Percentiles rank a stretch among this genome's conserved stretches.
These are phyloP conservation scores for Entomortierella beljakovae DNA, from an alignment of 192 early-diverging fungal genomes.

Conservation along the genomic window DNA sequence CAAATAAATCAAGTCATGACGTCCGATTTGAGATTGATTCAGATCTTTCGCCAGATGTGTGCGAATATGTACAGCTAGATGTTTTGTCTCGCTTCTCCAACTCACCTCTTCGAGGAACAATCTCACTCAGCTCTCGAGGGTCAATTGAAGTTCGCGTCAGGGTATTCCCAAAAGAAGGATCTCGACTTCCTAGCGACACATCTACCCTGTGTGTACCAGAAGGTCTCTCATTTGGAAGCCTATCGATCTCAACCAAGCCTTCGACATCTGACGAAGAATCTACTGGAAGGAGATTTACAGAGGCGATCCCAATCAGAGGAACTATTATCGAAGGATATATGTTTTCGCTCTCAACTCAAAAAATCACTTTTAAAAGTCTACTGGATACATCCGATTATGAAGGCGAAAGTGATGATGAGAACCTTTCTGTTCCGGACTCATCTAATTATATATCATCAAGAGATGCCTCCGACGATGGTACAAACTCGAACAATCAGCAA, in stretches of 20 bases:
- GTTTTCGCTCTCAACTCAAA: conserved; percentile 74
- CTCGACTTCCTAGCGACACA: conserved; percentile 66
- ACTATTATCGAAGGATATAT: conserved; percentile 73
- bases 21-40: conserved; percentile 81
- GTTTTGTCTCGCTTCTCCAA: conserved; percentile 85
- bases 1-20: conserved; percentile 82
- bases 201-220: conserved; percentile 68
- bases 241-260: conserved; percentile 72
- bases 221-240: conserved; percentile 74
- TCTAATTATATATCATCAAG: conserved; percentile 5
- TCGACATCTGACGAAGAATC: conserved; percentile 52
- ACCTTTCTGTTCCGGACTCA: conserved; percentile 23
- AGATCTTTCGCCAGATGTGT: conserved; percentile 69
- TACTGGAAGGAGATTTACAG: conserved; percentile 56
- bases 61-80: conserved; percentile 72
- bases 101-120: conserved; percentile 76
- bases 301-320: conserved; percentile 76
- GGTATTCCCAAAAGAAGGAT: conserved; percentile 71
- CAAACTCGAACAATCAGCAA: conserved; percentile 44
- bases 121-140: conserved; percentile 73
- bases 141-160: conserved; percentile 77
- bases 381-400: conserved; percentile 69
- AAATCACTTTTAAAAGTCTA: conserved; percentile 74
- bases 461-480: conserved; percentile 18
- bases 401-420: conserved; percentile 54